Evolutionary conservation across 2,329 filamentous ascomycete species (phyloP), one percentile per base, ranked within the genome.

Genomic region (Dactylella cylindrospora): DNA sequence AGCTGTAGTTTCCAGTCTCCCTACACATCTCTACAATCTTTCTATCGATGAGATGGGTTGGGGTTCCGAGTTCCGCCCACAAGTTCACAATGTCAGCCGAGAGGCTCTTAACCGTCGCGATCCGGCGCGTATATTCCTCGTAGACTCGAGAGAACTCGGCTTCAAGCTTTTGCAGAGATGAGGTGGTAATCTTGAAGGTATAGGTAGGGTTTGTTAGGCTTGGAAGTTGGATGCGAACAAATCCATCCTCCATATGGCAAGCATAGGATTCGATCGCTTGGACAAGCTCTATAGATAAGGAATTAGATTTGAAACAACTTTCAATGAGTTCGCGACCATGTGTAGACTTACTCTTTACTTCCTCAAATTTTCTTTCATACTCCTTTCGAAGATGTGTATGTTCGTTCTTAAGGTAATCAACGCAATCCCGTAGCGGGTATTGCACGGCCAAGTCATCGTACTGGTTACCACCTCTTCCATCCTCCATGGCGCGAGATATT

Each of bases 221-320:
- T 1, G 93, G 93, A 5, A 98, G 81, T 32, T 85, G 80, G 70
- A 97, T 84, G 70, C 84, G 82, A 66, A 97, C 81, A 72, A 97
- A 97, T 2, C 85, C 85, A 8, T 88, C 77, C 72, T 98, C 93
- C 39, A 98, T 86, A 72, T 97, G 93, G 7, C 88, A 95, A 1
- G 93, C 95, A 73, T 97, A 98, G 3, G 91, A 96, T 72, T 95
- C 86, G 44, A 98, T 84, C 3, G 91, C 91, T 74, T 94, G 84
- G 19, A 90, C 90, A 66, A 98, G 85, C 78, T 96, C 89, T 94
- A 9, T 31, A 47, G 6, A 49, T 19, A 22, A 20, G 10, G 15
- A 1, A 45, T 23, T 9, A 26, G 29, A 23, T 20, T 31, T 6
- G 25, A 19, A 2, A 26, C 13, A 33, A 17, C 3, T 19, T 39